A percentile compares a stretch with the other conserved stretches of the same genome.
phyloP scores from a whole-genome alignment of 192 early-diverging fungal species.

The Phycomyces nitens region DNA sequence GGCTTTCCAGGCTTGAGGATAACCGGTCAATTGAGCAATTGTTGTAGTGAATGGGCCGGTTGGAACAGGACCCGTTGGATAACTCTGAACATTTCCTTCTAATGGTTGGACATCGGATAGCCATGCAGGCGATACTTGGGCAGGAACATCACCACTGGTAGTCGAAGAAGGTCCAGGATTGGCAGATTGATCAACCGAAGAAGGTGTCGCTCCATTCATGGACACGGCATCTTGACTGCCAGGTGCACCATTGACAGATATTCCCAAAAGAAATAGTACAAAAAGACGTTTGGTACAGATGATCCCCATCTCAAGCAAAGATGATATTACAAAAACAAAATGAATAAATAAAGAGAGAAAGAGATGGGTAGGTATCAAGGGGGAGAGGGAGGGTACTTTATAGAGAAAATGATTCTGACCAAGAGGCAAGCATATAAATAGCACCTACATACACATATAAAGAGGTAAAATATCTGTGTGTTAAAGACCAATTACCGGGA shows the following conservation, averaged over 20 bases:
- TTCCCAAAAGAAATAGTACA: too few relatives aligned
- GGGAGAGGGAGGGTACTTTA: too few relatives aligned
- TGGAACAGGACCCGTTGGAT: conserved; percentile 20
- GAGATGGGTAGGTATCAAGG: neutral
- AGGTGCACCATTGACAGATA: too few relatives aligned
- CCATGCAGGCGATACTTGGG: conserved; percentile 28
- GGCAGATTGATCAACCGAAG: neutral
- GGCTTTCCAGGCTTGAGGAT: conserved; percentile 33
- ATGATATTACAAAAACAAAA: neutral
- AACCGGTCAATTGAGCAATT: conserved; percentile 16
- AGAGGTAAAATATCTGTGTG: too few relatives aligned
- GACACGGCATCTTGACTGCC: neutral
- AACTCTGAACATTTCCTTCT: conserved; percentile 19
- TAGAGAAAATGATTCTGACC: too few relatives aligned
- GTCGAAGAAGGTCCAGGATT: conserved; percentile 1
- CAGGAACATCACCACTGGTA: conserved; percentile 8
- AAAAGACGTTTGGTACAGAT: too few relatives aligned
- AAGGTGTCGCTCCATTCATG: neutral
- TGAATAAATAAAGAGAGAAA: conserved; percentile 6
- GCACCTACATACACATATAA: too few relatives aligned
- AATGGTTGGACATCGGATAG: conserved; percentile 20
- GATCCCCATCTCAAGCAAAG: neutral
- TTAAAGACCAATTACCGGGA: too few relatives aligned
- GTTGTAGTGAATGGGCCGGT: conserved; percentile 19
- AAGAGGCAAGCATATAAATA: too few relatives aligned